phyloP scores from a whole-genome alignment of 2,329 filamentous ascomycete genomes.

The Hypoxylon sp. region DNA sequence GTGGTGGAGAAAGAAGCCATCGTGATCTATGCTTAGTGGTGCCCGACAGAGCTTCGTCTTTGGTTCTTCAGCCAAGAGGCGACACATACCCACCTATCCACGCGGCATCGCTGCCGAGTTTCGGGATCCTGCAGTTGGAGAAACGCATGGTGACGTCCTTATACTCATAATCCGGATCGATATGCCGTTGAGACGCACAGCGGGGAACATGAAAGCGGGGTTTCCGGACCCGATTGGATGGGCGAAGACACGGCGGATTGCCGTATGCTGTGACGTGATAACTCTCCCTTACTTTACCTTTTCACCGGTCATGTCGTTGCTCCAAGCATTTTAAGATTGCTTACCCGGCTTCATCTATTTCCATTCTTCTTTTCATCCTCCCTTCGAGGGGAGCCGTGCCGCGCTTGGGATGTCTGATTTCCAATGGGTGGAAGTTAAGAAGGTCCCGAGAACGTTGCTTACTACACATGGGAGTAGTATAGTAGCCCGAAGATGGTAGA shows the following conservation, averaged over 20 bases:
- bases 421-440: not conserved
- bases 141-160: not conserved
- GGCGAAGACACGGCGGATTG: not conserved
- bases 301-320: not conserved
- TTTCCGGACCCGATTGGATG: conserved; percentile 10
- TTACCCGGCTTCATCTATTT: not conserved
- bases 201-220: conserved; percentile 7
- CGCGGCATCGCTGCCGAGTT: not conserved
- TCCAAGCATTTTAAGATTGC: not conserved
- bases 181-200: not conserved
- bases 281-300: not conserved
- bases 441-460: not conserved
- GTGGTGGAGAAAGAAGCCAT: not conserved
- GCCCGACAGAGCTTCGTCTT: not conserved
- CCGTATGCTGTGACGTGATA: not conserved
- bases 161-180: not conserved
- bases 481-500: not conserved
- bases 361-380: not conserved
- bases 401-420: not conserved
- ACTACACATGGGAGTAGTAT: not conserved
- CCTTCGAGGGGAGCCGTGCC: not conserved
- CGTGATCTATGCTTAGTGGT: not conserved
- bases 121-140: not conserved
- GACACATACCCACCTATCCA: not conserved
- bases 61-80: not conserved